A percentile compares a stretch with the other conserved stretches of the same genome.
Evolutionary conservation across 2,329 filamentous ascomycete species (phyloP).

Genomic region (Trichoderma atroviride): DNA sequence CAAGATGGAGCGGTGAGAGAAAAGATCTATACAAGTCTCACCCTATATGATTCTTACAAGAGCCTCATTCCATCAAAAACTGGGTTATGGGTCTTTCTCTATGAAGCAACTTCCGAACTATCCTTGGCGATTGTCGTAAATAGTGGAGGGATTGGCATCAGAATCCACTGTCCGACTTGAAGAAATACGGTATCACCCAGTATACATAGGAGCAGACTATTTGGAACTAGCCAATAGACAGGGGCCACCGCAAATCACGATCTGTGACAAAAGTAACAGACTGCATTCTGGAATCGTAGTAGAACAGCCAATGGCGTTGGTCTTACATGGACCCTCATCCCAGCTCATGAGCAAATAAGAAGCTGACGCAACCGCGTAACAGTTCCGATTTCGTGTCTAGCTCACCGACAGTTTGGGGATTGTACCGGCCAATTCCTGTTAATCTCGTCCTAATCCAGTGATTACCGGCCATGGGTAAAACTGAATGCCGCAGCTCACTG

Average conservation of each 20-base stretch:
- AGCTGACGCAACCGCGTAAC: background rate
- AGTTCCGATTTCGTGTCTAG: background rate
- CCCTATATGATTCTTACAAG: background rate
- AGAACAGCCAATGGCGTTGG: background rate
- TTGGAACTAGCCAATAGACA: background rate
- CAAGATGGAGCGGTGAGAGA: conserved; percentile 2
- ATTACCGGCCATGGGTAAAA: background rate
- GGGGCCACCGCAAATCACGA: background rate
- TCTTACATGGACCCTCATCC: background rate
- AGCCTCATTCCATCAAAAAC: no score
- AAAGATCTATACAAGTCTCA: background rate
- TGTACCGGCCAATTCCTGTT: background rate
- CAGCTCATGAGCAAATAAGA: background rate
- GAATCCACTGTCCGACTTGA: background rate
- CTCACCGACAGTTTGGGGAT: conserved; percentile 8
- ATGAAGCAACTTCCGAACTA: background rate
- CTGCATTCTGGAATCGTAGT: background rate
- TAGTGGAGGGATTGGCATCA: background rate
- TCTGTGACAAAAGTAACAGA: background rate
- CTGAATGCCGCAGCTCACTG: background rate
- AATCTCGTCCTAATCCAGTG: background rate
- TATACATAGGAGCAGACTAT: background rate
- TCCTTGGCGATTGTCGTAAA: background rate
- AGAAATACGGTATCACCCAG: background rate
- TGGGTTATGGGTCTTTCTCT: background rate